Percentiles rank a stretch among this genome's conserved stretches.
These are phyloP conservation scores for Tylopilus vinaceipallidus DNA, from an alignment of 768 basidiomycete genomes.

Conservation along the genomic window DNA sequence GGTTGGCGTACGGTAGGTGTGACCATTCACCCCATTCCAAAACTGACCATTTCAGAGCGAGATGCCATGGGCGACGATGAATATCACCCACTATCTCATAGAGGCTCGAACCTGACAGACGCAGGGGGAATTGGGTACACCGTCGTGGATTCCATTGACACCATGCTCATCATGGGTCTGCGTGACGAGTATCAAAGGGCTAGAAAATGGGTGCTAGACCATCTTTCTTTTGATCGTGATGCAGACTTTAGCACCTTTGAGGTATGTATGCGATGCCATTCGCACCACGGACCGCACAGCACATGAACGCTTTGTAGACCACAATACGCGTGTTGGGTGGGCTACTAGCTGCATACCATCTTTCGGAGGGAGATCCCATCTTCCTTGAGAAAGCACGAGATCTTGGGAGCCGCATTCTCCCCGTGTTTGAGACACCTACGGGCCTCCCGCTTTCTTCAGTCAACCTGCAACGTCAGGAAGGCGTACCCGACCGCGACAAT, in stretches of 20 bases:
- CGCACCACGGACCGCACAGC: not conserved
- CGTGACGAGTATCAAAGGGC: slow-evolving; percentile 76
- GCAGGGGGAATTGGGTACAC: slow-evolving; percentile 88
- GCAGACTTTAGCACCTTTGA: slow-evolving; percentile 88
- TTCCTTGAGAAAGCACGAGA: slow-evolving; percentile 79
- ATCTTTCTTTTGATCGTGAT: slow-evolving; percentile 74
- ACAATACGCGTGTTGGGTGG: slow-evolving; percentile 93
- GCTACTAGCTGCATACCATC: slow-evolving; percentile 79
- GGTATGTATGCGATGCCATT: slow-evolving; percentile 44
- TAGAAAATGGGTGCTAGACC: slow-evolving; percentile 68
- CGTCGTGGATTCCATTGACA: slow-evolving; percentile 85
- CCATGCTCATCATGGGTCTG: slow-evolving; percentile 83
- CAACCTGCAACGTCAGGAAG: slow-evolving; percentile 64
- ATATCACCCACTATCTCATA: slow-evolving; percentile 78
- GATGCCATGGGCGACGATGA: slow-evolving; percentile 93
- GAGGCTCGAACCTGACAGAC: slow-evolving; percentile 73
- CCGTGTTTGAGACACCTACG: slow-evolving; percentile 76
- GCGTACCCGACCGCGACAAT: slow-evolving; percentile 58
- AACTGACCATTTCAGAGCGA: slow-evolving; percentile 50
- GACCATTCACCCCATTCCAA: slow-evolving; percentile 7
- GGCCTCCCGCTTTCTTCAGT: slow-evolving; percentile 81
- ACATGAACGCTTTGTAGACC: slow-evolving; percentile 47
- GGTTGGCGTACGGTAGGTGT: slow-evolving; percentile 74
- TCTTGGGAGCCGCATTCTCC: slow-evolving; percentile 81
- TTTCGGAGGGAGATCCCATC: slow-evolving; percentile 63